Percentiles rank a stretch among this genome's conserved stretches.
phyloP scores from a whole-genome alignment of 1,139 yeast species.

The Trichomonascaceae sp. region DNA sequence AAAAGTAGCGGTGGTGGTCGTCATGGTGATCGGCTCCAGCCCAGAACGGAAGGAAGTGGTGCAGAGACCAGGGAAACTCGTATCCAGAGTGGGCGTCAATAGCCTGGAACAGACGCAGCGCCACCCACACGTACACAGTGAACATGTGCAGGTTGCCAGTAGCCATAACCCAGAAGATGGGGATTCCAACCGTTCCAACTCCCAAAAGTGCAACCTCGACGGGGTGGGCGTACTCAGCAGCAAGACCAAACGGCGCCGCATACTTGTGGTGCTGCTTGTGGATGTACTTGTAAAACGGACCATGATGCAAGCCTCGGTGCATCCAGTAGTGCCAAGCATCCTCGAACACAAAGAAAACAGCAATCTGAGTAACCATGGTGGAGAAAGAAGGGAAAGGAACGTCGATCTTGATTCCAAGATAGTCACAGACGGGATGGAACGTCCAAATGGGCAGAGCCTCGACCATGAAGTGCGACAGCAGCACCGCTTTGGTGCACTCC shows the following conservation, averaged over 20 bases:
- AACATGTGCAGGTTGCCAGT: slow-evolving; percentile 63
- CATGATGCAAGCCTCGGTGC: slow-evolving; percentile 80
- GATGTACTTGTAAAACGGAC: slow-evolving; percentile 76
- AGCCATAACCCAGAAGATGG: slow-evolving; percentile 56
- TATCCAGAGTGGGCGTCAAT: slow-evolving; percentile 96
- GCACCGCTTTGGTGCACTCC: slow-evolving; percentile 78
- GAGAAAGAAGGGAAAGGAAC: slow-evolving; percentile 68
- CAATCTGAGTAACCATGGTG: slow-evolving; percentile 51
- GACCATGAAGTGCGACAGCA: slow-evolving; percentile 75
- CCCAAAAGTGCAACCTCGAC: slow-evolving; percentile 77
- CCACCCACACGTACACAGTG: slow-evolving; percentile 79
- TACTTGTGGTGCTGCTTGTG: slow-evolving; percentile 95
- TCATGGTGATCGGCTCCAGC: slow-evolving; percentile 98
- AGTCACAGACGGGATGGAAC: slow-evolving; percentile 81
- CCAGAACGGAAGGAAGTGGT: slow-evolving; percentile 87
- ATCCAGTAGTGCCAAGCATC: slow-evolving; percentile 95
- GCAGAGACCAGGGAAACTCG: slow-evolving; percentile 93
- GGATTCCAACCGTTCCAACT: slow-evolving; percentile 89
- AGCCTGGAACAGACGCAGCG: slow-evolving; percentile 81
- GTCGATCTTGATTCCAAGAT: slow-evolving; percentile 56
- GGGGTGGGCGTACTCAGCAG: slow-evolving; percentile 97
- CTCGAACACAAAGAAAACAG: slow-evolving; percentile 68
- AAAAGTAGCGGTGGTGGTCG: slow-evolving; percentile 86
- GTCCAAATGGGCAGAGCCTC: slow-evolving; percentile 96
- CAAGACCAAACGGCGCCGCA: slow-evolving; percentile 92